These are phyloP conservation scores for Lasiosphaeriaceae sp. DNA, from an alignment of 495 filamentous ascomycete species.

Conservation along the genomic window DNA sequence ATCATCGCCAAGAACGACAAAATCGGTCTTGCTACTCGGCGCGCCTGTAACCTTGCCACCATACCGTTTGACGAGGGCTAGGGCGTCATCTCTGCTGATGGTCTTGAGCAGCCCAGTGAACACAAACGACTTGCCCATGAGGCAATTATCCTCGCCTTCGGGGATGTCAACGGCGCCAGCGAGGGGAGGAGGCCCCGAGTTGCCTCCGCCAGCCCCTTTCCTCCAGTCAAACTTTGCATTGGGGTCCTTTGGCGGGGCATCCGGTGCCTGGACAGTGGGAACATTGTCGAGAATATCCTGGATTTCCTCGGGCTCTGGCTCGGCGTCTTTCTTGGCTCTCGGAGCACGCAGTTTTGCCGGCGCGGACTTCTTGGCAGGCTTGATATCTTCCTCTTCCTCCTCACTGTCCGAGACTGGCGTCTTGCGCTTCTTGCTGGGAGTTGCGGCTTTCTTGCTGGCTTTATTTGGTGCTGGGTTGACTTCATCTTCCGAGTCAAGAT, in stretches of 20 bases:
- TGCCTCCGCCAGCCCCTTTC: slow-evolving; percentile 51
- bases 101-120: slow-evolving; percentile 85
- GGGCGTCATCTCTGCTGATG: slow-evolving; percentile 79
- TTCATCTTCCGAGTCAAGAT: slow-evolving; percentile 42
- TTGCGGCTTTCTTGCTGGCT: slow-evolving; percentile 38
- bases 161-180: slow-evolving; percentile 70
- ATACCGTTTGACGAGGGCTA: slow-evolving; percentile 83
- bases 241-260: slow-evolving; percentile 64
- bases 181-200: slow-evolving; percentile 56
- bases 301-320: slow-evolving; percentile 59
- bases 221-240: slow-evolving; percentile 70
- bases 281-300: slow-evolving; percentile 86
- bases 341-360: slow-evolving; percentile 58
- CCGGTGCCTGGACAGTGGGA: slow-evolving; percentile 73
- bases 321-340: slow-evolving; percentile 56
- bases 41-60: slow-evolving; percentile 85
- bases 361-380: slow-evolving; percentile 54
- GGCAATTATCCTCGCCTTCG: slow-evolving; percentile 79
- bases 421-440: slow-evolving; percentile 43
- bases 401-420: slow-evolving; percentile 41
- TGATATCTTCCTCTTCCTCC: slow-evolving; percentile 39
- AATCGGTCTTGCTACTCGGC: slow-evolving; percentile 89
- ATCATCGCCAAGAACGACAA: slow-evolving; percentile 84
- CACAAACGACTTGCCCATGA: slow-evolving; percentile 93
- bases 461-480: slow-evolving; percentile 23